phyloP scores from a whole-genome alignment of 257 asterid species.

The Nicotiana obtusifolia region DNA sequence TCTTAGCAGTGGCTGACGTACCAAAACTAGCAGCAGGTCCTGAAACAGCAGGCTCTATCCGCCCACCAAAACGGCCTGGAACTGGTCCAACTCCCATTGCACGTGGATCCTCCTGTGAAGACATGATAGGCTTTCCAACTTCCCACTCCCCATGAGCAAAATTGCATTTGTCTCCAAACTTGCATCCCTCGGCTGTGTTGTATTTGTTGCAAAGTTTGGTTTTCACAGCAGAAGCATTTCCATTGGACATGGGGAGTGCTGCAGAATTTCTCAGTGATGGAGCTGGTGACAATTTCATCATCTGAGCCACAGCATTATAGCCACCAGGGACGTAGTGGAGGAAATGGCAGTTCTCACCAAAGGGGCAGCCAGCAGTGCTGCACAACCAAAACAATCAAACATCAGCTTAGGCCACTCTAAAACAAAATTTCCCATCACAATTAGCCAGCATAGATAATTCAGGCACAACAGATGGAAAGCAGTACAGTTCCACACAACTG shows the following conservation, averaged over 20 bases:
- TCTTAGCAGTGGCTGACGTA: conserved; percentile 72
- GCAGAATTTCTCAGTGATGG: conserved; percentile 37
- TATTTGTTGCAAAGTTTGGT: conserved; percentile 73
- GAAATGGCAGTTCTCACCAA: conserved; percentile 87
- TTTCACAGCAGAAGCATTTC: conserved; percentile 41
- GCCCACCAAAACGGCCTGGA: conserved; percentile 41
- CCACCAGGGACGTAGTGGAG: conserved; percentile 92
- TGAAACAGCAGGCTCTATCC: conserved; percentile 38
- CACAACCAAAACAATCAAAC: conserved; percentile 5
- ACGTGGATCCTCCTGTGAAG: conserved; percentile 57
- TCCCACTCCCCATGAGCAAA: conserved; percentile 99
- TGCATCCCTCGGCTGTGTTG: conserved; percentile 85
- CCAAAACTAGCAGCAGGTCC: conserved; percentile 67
- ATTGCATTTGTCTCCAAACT: conserved; percentile 82
- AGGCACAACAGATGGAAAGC: neutral
- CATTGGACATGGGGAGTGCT: conserved; percentile 40
- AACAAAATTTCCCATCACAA: neutral
- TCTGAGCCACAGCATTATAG: conserved; percentile 72
- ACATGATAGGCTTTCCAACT: conserved; percentile 46
- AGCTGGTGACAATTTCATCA: conserved; percentile 72
- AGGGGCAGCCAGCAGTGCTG: conserved; percentile 71
- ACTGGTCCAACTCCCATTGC: conserved; percentile 38
- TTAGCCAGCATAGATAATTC: neutral
- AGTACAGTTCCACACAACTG: neutral
- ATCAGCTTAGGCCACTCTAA: neutral